These are phyloP conservation scores for Ophiorrhiza pumila DNA, from an alignment of 257 asterid genomes.

Conservation along the genomic window DNA sequence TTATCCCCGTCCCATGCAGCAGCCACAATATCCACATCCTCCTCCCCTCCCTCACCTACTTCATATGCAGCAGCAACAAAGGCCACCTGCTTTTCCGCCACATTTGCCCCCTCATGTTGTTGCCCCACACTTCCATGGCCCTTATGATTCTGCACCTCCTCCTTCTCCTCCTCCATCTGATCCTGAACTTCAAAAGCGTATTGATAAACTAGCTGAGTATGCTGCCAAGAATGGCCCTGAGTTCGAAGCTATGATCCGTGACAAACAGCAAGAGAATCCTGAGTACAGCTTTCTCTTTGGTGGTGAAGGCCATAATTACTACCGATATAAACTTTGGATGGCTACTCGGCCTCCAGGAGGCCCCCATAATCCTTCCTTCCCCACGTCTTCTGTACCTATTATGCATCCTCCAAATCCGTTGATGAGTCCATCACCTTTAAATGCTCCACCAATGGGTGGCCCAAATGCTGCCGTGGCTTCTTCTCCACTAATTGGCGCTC, in stretches of 20 bases:
- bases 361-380: slow-evolving; percentile 64
- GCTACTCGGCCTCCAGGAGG: slow-evolving; percentile 62
- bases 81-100: slow-evolving; percentile 65
- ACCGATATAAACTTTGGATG: slow-evolving; percentile 77
- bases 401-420: slow-evolving; percentile 89
- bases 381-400: slow-evolving; percentile 52
- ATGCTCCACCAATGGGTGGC: slow-evolving; percentile 39
- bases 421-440: slow-evolving; percentile 63
- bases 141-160: slow-evolving; percentile 71
- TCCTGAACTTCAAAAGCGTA: slow-evolving; percentile 87
- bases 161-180: slow-evolving; percentile 91
- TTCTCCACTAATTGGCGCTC: slow-evolving; percentile 37
- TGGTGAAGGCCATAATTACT: slow-evolving; percentile 94
- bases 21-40: slow-evolving; percentile 65
- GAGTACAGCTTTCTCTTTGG: slow-evolving; percentile 86
- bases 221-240: slow-evolving; percentile 94
- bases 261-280: slow-evolving; percentile 93
- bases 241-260: slow-evolving; percentile 94
- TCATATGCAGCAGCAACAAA: slow-evolving; percentile 56
- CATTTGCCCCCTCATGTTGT: slow-evolving; percentile 70
- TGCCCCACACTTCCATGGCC: slow-evolving; percentile 67
- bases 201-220: slow-evolving; percentile 86
- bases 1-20: slow-evolving; percentile 76
- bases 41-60: slow-evolving; percentile 66
- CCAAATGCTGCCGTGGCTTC: slow-evolving; percentile 46